These are phyloP conservation scores for Metarhizium album DNA, from an alignment of 2,329 filamentous ascomycete species.

Conservation along the genomic window DNA sequence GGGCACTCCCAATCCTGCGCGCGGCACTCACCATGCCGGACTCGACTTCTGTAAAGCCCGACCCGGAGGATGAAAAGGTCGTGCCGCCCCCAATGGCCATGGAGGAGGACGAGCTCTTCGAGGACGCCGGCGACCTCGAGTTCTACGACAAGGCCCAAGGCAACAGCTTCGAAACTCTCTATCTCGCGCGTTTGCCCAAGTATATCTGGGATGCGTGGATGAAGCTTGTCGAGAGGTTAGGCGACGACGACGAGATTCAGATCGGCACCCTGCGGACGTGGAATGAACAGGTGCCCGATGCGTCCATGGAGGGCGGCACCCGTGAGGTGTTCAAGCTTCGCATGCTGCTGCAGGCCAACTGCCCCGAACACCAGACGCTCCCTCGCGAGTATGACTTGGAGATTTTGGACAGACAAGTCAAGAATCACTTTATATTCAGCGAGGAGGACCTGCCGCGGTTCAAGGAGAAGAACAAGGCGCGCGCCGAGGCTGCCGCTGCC, in stretches of 20 bases:
- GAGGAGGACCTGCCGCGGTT: constrained; percentile 72
- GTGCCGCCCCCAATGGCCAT: constrained; percentile 25
- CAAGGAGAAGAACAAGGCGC: constrained; percentile 37
- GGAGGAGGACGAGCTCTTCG: constrained; percentile 59
- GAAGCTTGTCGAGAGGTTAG: constrained; percentile 41
- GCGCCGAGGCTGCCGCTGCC: constrained; percentile 44
- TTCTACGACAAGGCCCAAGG: constrained; percentile 38
- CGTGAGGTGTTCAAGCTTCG: constrained; percentile 29
- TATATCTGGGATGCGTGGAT: constrained; percentile 74
- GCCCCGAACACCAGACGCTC: constrained; percentile 59
- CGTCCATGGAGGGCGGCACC: constrained; percentile 31
- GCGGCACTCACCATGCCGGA: constrained; percentile 20
- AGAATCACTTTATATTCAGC: constrained; percentile 85
- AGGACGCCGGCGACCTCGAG: constrained; percentile 45
- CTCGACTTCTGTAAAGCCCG: constrained; percentile 34
- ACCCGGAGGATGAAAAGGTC: constrained; percentile 35
- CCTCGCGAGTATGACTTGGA: constrained; percentile 83
- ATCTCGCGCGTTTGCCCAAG: constrained; percentile 68
- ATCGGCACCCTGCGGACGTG: constrained; percentile 63
- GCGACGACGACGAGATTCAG: constrained; percentile 72
- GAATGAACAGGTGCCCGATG: constrained; percentile 41
- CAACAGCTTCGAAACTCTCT: constrained; percentile 38
- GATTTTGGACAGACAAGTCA: constrained; percentile 50
- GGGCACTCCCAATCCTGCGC: neutral
- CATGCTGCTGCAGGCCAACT: constrained; percentile 57